Evolutionary conservation across 345 rosid genomes (phyloP).

Genomic region (Eucalyptus pauciflora): DNA sequence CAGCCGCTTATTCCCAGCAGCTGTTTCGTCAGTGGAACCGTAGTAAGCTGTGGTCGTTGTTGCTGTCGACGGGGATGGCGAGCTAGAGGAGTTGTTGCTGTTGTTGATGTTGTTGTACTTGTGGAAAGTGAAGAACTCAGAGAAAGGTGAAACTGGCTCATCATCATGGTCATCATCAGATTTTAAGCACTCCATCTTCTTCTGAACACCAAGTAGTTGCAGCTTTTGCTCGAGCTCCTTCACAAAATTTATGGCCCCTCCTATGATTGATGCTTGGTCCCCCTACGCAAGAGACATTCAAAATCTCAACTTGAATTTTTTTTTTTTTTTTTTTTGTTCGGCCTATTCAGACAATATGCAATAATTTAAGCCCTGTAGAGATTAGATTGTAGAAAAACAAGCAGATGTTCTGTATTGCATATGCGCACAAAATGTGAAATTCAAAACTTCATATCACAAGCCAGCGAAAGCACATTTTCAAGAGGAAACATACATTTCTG

Average conservation of each 20-base stretch:
- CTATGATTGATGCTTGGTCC: conserved; percentile 45
- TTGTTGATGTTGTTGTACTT: conserved; percentile 6
- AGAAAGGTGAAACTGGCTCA: conserved; percentile 10
- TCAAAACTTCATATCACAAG: background rate
- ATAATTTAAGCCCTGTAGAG: background rate
- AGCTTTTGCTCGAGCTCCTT: conserved; percentile 31
- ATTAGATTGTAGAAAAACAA: background rate
- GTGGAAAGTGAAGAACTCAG: conserved; percentile 59
- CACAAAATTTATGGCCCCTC: conserved; percentile 40
- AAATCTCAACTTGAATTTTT: background rate
- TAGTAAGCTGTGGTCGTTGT: background rate
- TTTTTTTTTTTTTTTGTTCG: background rate
- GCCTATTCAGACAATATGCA: background rate
- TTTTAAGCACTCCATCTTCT: conserved; percentile 12
- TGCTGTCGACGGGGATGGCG: background rate
- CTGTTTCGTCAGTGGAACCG: background rate
- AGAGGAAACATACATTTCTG: background rate
- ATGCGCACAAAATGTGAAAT: background rate
- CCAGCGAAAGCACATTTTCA: background rate
- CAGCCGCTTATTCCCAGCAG: conserved; percentile 8
- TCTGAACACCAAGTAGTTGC: conserved; percentile 11
- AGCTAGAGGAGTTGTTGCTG: conserved; percentile 10
- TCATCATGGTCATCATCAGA: background rate
- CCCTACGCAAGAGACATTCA: conserved; percentile 2
- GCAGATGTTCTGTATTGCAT: background rate